These are phyloP conservation scores for Cyberlindnera samutprakarnensis DNA, from an alignment of 805 yeast genomes.

Conservation along the genomic window DNA sequence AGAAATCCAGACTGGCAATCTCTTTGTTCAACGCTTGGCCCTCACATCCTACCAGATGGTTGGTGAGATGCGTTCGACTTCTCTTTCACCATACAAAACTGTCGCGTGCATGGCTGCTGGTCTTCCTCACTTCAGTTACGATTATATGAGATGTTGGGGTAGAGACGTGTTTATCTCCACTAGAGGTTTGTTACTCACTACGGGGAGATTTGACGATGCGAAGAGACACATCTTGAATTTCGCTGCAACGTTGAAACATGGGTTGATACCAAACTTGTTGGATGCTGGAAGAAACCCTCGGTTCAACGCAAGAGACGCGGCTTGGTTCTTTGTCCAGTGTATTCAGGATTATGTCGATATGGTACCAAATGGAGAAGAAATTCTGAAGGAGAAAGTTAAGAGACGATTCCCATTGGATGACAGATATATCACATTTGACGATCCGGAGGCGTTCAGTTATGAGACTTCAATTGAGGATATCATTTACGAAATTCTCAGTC, in stretches of 20 bases:
- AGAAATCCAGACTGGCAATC: slow-evolving; percentile 51
- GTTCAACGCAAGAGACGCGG: slow-evolving; percentile 95
- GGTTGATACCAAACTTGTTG: slow-evolving; percentile 84
- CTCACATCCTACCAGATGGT: slow-evolving; percentile 84
- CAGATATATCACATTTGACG: slow-evolving; percentile 59
- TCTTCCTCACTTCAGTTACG: slow-evolving; percentile 84
- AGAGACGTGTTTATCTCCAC: slow-evolving; percentile 88
- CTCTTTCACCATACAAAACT: slow-evolving; percentile 55
- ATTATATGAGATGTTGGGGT: slow-evolving; percentile 98
- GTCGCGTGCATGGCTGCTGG: slow-evolving; percentile 91
- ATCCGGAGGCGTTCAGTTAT: slow-evolving; percentile 68
- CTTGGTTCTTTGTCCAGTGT: slow-evolving; percentile 89
- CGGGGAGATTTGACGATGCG: slow-evolving; percentile 78
- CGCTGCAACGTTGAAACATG: slow-evolving; percentile 90
- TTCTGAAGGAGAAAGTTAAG: slow-evolving; percentile 63
- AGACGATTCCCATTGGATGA: slow-evolving; percentile 91
- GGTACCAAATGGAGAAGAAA: slow-evolving; percentile 61
- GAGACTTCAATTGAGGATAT: slow-evolving; percentile 67
- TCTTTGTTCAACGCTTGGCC: slow-evolving; percentile 73
- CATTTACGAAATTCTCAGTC: slow-evolving; percentile 70
- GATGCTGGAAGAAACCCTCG: slow-evolving; percentile 94
- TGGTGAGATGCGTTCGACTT: slow-evolving; percentile 64
- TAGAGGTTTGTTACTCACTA: slow-evolving; percentile 71
- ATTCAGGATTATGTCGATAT: slow-evolving; percentile 69
- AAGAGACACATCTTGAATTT: slow-evolving; percentile 74